These are phyloP conservation scores for Cladosporium sp. DNA, from an alignment of 2,329 filamentous ascomycete species.

Conservation along the genomic window DNA sequence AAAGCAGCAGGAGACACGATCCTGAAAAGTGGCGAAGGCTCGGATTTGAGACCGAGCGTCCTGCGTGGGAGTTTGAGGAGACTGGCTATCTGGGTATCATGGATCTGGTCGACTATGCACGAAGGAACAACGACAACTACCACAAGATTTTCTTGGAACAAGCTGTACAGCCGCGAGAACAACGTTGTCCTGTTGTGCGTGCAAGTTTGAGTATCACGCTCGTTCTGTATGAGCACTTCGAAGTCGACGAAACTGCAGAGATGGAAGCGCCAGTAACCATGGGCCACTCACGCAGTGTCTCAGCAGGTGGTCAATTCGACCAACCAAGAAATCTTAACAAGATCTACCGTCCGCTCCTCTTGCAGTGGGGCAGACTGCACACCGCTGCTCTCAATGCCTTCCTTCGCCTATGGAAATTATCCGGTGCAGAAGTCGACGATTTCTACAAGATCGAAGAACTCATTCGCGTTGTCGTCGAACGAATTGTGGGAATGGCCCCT, in stretches of 20 bases:
- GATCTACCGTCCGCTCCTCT: slow-evolving; percentile 79
- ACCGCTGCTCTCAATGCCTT: slow-evolving; percentile 83
- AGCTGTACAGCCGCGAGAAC: slow-evolving; percentile 67
- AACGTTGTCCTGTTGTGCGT: slow-evolving; percentile 83
- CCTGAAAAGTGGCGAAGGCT: slow-evolving; percentile 91
- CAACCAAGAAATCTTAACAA: slow-evolving; percentile 68
- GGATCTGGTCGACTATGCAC: slow-evolving; percentile 92
- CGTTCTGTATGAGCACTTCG: slow-evolving; percentile 93
- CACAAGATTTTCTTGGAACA: slow-evolving; percentile 92
- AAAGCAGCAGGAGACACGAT: slow-evolving; percentile 51
- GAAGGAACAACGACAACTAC: slow-evolving; percentile 87
- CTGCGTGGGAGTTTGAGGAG: slow-evolving; percentile 78
- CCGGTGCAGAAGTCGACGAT: slow-evolving; percentile 80
- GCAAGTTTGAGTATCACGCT: slow-evolving; percentile 84
- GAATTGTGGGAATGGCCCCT: slow-evolving; percentile 79
- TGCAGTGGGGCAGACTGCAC: slow-evolving; percentile 93
- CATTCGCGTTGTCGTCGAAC: slow-evolving; percentile 84
- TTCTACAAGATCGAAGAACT: slow-evolving; percentile 93
- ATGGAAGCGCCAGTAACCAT: slow-evolving; percentile 23
- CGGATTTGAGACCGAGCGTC: slow-evolving; percentile 89
- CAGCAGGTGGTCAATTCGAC: slow-evolving; percentile 46
- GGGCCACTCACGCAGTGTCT: slow-evolving; percentile 14
- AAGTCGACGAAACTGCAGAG: slow-evolving; percentile 63
- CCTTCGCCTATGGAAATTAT: slow-evolving; percentile 88
- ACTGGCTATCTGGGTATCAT: slow-evolving; percentile 94